Percentiles rank a stretch among this genome's conserved stretches.
These are phyloP conservation scores for Irpex lacteus DNA, from an alignment of 1,284 basidiomycete species.

Conservation along the genomic window DNA sequence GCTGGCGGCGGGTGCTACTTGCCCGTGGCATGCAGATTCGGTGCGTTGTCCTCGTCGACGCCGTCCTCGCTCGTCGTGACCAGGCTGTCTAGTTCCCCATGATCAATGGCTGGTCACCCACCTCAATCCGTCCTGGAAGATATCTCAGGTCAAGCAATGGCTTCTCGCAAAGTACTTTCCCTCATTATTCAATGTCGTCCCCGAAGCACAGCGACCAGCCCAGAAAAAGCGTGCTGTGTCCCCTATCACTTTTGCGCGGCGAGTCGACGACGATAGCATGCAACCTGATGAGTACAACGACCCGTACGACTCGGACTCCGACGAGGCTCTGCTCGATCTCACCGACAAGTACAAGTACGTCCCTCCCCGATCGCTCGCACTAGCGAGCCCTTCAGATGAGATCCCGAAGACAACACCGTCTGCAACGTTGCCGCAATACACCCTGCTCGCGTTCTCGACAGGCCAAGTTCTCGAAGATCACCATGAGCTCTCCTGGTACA, in stretches of 20 bases:
- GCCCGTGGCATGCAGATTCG: conserved; percentile 50
- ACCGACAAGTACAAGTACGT: conserved; percentile 9
- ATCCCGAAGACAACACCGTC: conserved; percentile 9
- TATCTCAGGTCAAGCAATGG: conserved; percentile 59
- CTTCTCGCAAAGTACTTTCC: conserved; percentile 56
- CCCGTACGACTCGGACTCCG: conserved; percentile 21
- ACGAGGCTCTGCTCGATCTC: conserved; percentile 20
- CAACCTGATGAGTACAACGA: conserved; percentile 8
- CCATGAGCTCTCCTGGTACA: conserved; percentile 52
- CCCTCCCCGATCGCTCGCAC: conserved; percentile 2
- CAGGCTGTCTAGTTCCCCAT: conserved; percentile 46
- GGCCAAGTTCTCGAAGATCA: conserved; percentile 68
- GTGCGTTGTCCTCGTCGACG: conserved; percentile 32
- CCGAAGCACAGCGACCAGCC: conserved; percentile 28
- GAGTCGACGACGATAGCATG: conserved; percentile 22
- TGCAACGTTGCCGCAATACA: conserved; percentile 32
- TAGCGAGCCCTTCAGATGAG: background rate
- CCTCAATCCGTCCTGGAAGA: conserved; percentile 53
- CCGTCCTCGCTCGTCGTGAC: background rate
- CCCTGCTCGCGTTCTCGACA: conserved; percentile 61
- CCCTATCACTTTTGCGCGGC: conserved; percentile 57
- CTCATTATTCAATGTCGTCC: conserved; percentile 24
- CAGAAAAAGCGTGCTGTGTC: conserved; percentile 43
- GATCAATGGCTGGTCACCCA: conserved; percentile 74
- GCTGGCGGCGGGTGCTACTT: conserved; percentile 13